These are phyloP conservation scores for Chlorella vulgaris DNA, from an alignment of 139 green algal genomes.

Conservation along the genomic window DNA sequence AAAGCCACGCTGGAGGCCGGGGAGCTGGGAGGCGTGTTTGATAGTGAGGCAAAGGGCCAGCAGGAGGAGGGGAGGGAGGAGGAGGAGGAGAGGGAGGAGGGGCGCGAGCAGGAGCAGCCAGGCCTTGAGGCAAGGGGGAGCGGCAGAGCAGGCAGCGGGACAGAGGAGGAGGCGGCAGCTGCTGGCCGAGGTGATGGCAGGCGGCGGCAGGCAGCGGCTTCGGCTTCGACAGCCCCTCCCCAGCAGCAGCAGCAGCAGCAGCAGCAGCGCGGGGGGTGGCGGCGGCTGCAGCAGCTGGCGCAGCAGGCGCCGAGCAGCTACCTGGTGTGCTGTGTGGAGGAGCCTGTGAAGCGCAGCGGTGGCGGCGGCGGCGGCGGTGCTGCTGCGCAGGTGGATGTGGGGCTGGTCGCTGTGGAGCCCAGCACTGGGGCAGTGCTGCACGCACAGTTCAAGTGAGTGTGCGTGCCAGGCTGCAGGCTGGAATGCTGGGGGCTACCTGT, in stretches of 20 bases:
- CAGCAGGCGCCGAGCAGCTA: slow-evolving; percentile 35
- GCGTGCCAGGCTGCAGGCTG: background rate
- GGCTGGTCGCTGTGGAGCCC: slow-evolving; percentile 80
- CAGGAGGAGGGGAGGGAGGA: background rate
- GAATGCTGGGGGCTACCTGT: background rate
- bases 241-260: background rate
- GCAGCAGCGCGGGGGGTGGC: background rate
- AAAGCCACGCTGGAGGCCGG: slow-evolving; percentile 81
- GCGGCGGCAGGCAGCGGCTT: too few species aligned
- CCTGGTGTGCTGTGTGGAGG: slow-evolving; percentile 57
- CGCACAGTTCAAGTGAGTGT: slow-evolving; percentile 52
- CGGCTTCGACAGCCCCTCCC: too few species aligned
- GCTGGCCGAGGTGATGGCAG: too few species aligned
- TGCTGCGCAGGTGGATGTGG: slow-evolving; percentile 42
- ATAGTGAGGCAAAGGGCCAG: background rate
- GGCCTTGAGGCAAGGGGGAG: background rate
- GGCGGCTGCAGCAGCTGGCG: slow-evolving; percentile 23
- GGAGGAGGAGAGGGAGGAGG: slow-evolving; percentile 1
- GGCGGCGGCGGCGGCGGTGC: background rate
- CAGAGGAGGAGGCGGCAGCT: too few species aligned
- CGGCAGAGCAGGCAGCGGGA: background rate
- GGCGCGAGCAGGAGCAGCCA: slow-evolving; percentile 1
- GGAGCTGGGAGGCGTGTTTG: slow-evolving; percentile 15
- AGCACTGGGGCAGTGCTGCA: slow-evolving; percentile 75
- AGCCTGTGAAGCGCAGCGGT: background rate